Conservation (phyloP, 345 rosid genomes). For the Brassica carinata region DNA sequence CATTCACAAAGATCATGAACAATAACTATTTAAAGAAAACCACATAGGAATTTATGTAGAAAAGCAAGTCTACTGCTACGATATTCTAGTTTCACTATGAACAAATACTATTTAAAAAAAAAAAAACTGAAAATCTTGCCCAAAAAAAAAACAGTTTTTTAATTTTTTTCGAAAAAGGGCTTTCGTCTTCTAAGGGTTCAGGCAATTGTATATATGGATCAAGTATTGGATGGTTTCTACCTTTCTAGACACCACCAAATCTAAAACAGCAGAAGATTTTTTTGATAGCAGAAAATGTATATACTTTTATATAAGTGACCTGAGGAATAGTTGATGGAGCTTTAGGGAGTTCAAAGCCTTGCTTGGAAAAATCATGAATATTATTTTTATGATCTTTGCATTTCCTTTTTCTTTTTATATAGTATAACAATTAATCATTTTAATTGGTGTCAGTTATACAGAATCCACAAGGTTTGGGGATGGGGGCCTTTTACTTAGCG, state of each 20-base stretch:
- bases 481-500: slow-evolving; percentile 34
- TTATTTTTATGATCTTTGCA: neutral
- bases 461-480: slow-evolving; percentile 27
- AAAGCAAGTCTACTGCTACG: neutral
- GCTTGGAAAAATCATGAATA: neutral
- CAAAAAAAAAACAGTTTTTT: neutral
- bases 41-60: neutral
- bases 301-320: neutral
- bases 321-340: neutral
- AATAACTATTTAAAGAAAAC: neutral
- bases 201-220: neutral
- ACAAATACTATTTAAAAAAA: neutral
- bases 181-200: no score
- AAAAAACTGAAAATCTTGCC: neutral
- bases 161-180: no score
- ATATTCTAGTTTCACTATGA: neutral
- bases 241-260: neutral
- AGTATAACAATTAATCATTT: neutral
- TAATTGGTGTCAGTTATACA: neutral
- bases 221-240: neutral
- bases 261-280: neutral
- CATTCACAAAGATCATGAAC: neutral
- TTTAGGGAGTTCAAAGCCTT: neutral
- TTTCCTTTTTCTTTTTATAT: neutral
- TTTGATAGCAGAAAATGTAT: neutral